A percentile compares a stretch with the other conserved stretches of the same genome.
phyloP scores from a whole-genome alignment of 169 alveolate species.

The Eimeria falciformis region DNA sequence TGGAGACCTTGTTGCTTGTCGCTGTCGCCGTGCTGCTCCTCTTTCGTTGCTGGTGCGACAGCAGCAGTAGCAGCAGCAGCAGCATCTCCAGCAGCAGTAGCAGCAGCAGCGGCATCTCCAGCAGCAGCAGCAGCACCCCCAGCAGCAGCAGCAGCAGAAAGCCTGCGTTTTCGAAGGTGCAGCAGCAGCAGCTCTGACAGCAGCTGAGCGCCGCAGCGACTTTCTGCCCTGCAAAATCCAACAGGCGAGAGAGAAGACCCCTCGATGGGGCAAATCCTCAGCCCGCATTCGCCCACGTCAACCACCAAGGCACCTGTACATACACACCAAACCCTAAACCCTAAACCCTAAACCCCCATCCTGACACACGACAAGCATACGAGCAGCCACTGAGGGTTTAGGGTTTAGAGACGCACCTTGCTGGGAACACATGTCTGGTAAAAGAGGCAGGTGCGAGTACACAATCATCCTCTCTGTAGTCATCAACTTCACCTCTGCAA shows the following conservation, averaged over 20 bases:
- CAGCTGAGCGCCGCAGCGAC: slow-evolving; percentile 36
- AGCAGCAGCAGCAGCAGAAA: slow-evolving; percentile 18
- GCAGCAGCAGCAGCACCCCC: slow-evolving; percentile 44
- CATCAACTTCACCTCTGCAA: slow-evolving; percentile 63
- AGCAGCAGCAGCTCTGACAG: slow-evolving; percentile 57
- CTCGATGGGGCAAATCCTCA: slow-evolving; percentile 34
- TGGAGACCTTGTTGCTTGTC: not conserved
- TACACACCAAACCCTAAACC: slow-evolving; percentile 46
- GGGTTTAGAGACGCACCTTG: slow-evolving; percentile 19
- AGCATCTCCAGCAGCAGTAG: not conserved
- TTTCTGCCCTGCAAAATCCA: not conserved
- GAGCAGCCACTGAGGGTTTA: slow-evolving; percentile 3
- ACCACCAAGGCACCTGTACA: slow-evolving; percentile 46
- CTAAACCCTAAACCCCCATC: slow-evolving; percentile 37
- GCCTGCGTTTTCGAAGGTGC: slow-evolving; percentile 6
- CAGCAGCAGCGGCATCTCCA: slow-evolving; percentile 55
- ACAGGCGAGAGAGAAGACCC: slow-evolving; percentile 54
- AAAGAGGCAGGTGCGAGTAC: slow-evolving; percentile 38
- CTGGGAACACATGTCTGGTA: slow-evolving; percentile 53
- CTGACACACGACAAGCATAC: not conserved
- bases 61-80: not conserved
- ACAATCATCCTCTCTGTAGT: slow-evolving; percentile 57
- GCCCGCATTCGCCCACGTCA: slow-evolving; percentile 45
- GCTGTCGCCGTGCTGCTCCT: not conserved
- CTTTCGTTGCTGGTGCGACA: not conserved